Base-by-base conservation (phyloP, 352 stramenopile species). In the Pythium scleroteichum region DNA sequence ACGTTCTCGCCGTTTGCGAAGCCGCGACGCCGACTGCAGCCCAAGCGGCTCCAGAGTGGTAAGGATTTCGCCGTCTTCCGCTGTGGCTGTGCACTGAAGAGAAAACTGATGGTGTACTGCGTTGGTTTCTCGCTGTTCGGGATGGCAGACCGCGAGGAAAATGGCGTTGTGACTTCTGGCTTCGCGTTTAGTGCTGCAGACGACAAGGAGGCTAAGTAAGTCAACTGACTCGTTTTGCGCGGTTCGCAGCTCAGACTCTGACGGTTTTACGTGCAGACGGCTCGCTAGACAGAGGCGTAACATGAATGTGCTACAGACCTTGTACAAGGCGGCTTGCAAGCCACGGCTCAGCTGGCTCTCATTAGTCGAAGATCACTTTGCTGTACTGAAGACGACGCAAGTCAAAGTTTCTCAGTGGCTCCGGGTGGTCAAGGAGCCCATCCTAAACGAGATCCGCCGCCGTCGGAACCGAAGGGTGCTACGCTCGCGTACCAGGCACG, bases 1-100 rank as follows among this genome's bases (percentile, higher is more conserved):
- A 89, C 74, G 26, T 93, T 93, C 63, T 93, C 83, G 19, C 83
- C 79, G 35, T 93, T 93, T 53, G 76, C 81, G 6, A 86, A 86
- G 58, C 62, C 70, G 59, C 64, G 72, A 14, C 59, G 60, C 46
- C 42, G 50, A 33, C 27, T 53, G 8, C 48, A 49, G 23, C 50
- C 44, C 8, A 64, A 60, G 45, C 54, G 52, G 9, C 42, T 69
- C 8, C 38, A 56, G 32, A 48, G 49, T 8, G 48, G 62, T 64
- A 23, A 4, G 52, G 16, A 10, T 10, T 35, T 35, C 29, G 5
- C 10, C 29, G 5, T 35, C 29, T 5, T 35, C 14, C 12, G 16
- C 39, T 24, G 35, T 27, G 13, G 16, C 10, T n/a, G 5, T 27
- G 27, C 13, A n/a, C 14, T 32, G 26, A 4, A 16, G 22, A 22